Evolutionary conservation across 176 grass and related monocot genomes (phyloP), one percentile per base, ranked within the genome.

Genomic region (Aegilops longissima): DNA sequence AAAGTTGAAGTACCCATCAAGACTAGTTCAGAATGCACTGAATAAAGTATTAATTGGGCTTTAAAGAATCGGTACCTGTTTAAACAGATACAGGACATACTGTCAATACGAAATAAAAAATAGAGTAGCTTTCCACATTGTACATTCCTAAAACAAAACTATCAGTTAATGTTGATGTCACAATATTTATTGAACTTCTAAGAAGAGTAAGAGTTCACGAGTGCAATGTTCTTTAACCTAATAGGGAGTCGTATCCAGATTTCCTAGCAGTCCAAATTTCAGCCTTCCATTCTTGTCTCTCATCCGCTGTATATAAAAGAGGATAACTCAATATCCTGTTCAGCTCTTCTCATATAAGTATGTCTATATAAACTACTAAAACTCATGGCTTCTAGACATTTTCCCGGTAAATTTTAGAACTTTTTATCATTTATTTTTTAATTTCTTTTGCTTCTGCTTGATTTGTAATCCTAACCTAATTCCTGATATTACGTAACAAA

Each of bases 401-500:
- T 17, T 4, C 30, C 12, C 1, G 11, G 31, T 67, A 51, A 16
- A 39, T 83, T 62, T 27, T 6, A 70, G 12, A 45, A 83, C 5
- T 78, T 9, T 77, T 35, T 70, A 61, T 23, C 25, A 71, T 69
- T 70, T 52, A 69, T 29, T 76, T 73, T 30, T 14, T 7, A 25
- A 24, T 24, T 49, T 49, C 3, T 29, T 17, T 79, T 70, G n/a
- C 31, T 56, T 54, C 23, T 54, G 69, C 9, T 77, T 87, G 24
- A 80, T 47, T 64, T 64, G n/a, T 61, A 70, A 64, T 56, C 49
- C 13, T 64, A 80, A 84, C 27, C 5, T 44, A 45, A 6, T 30
- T 25, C n/a, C 27, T 34, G 36, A 86, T 69, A 52, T 74, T 73
- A 81, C 25, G 2, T n/a, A 87, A 80, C n/a, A 31, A 20, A 47